These are phyloP conservation scores for Teunomyces tritomae DNA, from an alignment of 805 yeast species.

Conservation along the genomic window DNA sequence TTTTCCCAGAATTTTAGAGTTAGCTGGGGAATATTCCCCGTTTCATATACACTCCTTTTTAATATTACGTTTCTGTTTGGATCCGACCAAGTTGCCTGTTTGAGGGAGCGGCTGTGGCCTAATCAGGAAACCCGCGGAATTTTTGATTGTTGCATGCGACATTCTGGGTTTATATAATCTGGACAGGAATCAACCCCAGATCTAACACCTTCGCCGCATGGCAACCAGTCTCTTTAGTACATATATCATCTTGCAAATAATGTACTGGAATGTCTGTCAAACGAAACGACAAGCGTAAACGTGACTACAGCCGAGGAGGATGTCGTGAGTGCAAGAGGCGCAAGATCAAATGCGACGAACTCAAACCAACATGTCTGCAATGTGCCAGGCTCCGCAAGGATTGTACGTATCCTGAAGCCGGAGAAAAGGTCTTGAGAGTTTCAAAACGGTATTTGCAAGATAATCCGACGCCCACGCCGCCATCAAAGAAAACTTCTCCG, in stretches of 20 bases:
- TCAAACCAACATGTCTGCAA: conserved; percentile 29
- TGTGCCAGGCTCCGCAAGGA: conserved; percentile 30
- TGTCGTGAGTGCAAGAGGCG: conserved; percentile 43
- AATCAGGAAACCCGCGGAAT: not conserved
- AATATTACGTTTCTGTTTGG: not conserved
- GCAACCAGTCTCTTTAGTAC: not conserved
- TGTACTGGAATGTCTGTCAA: conserved; percentile 5
- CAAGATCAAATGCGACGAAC: conserved; percentile 42
- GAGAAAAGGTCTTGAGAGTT: conserved; percentile 34
- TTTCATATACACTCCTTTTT: too few relatives aligned
- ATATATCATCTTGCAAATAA: not conserved
- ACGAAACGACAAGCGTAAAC: conserved; percentile 4
- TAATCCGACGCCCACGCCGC: conserved; percentile 2
- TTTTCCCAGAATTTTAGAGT: too few relatives aligned
- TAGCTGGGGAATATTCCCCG: too few relatives aligned
- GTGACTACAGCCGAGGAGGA: conserved; percentile 36
- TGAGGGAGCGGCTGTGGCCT: not conserved
- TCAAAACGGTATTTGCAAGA: conserved; percentile 11
- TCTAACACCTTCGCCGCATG: not conserved
- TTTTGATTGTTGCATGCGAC: not conserved
- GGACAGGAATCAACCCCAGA: too few relatives aligned
- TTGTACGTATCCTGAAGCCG: conserved; percentile 35
- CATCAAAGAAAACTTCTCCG: not conserved
- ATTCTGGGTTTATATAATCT: too few relatives aligned
- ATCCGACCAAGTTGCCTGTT: not conserved